These are phyloP conservation scores for Phtheirospermum japonicum DNA, from an alignment of 257 asterid species.

Conservation along the genomic window DNA sequence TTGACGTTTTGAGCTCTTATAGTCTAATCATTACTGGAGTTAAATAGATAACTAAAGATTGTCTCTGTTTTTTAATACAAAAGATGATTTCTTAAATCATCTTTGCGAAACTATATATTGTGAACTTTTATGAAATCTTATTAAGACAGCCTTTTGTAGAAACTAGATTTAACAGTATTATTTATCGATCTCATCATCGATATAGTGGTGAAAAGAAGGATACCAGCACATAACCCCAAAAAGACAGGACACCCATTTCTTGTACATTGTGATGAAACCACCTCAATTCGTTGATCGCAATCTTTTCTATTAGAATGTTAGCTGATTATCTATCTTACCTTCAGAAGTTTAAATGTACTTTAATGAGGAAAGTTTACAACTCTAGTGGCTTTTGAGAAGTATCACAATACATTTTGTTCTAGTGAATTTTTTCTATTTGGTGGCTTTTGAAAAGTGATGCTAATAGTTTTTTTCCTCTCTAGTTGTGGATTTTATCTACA, in stretches of 20 bases:
- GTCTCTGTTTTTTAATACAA: not conserved
- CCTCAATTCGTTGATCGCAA: not conserved
- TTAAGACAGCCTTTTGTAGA: constrained; percentile 2
- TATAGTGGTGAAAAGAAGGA: not conserved
- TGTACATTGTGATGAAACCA: not conserved
- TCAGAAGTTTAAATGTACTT: not conserved
- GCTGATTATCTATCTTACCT: not conserved
- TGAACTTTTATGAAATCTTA: not conserved
- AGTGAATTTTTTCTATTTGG: not conserved
- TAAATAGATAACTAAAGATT: not conserved
- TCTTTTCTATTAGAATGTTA: not conserved
- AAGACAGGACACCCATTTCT: not conserved
- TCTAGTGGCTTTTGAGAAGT: constrained; percentile 2
- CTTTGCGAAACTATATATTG: no score
- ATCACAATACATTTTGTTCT: not conserved
- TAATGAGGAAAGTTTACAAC: not conserved
- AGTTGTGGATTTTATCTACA: not conserved
- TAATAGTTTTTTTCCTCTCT: constrained; percentile 5
- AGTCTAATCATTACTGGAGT: not conserved
- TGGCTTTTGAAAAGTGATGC: constrained; percentile 15
- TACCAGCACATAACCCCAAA: not conserved
- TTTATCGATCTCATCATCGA: not conserved
- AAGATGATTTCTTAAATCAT: constrained; percentile 4
- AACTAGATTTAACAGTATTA: not conserved
- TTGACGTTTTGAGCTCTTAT: not conserved